Evolutionary conservation across 1,284 basidiomycete species (phyloP).

Genomic region (Melanopsichium pennsylvanicum): DNA sequence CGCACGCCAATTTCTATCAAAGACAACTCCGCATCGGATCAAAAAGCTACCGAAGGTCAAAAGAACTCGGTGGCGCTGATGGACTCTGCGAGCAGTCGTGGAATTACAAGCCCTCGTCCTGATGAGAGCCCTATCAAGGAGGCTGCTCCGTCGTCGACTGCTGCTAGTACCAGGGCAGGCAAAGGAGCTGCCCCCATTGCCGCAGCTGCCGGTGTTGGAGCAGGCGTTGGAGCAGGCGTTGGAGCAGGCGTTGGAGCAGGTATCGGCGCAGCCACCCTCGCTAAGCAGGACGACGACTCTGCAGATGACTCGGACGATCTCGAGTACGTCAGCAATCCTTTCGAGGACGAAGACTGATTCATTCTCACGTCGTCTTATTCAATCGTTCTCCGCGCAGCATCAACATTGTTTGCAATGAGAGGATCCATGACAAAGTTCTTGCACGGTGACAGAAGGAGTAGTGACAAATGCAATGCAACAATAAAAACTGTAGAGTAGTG

Average conservation of each 20-base stretch:
- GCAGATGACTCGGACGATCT: constrained; percentile 52
- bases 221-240: background rate
- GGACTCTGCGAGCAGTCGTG: constrained; percentile 42
- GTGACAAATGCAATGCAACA: constrained; percentile 6
- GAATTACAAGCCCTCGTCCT: constrained; percentile 24
- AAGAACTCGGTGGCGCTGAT: constrained; percentile 38
- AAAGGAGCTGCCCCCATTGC: background rate
- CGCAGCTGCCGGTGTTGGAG: constrained; percentile 7
- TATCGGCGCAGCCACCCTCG: background rate
- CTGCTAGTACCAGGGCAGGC: background rate
- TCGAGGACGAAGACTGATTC: constrained; percentile 54
- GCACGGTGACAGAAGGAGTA: background rate
- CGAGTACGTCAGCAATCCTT: constrained; percentile 58
- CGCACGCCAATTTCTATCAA: constrained; percentile 39
- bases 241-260: background rate
- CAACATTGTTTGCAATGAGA: too few relatives aligned
- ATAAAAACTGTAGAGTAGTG: background rate
- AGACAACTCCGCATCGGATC: constrained; percentile 30
- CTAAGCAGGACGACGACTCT: constrained; percentile 21
- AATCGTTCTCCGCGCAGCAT: too few relatives aligned
- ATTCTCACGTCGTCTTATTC: too few relatives aligned
- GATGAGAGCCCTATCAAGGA: constrained; percentile 21
- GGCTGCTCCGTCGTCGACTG: background rate
- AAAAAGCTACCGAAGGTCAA: background rate
- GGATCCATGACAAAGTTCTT: too few relatives aligned